Evolutionary conservation across 176 grass and related monocot genomes (phyloP), one percentile per base, ranked within the genome.

Genomic region (Tillandsia leiboldiana): DNA sequence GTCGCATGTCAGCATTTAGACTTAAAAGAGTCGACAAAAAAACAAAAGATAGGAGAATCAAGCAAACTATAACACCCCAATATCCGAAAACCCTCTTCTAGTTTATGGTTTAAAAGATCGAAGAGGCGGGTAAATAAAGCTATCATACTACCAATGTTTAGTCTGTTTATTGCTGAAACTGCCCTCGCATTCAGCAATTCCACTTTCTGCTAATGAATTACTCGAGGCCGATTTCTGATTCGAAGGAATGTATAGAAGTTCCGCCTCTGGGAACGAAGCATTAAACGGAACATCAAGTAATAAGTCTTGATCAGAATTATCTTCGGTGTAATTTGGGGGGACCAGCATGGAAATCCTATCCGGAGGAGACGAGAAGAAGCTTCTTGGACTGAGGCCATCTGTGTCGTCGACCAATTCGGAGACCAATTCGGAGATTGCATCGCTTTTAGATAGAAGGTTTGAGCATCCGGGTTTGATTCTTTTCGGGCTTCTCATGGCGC

Each of bases 231-330:
- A 83, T 54, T 68, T 90, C 67, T 80, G 50, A 51, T 86, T 84
- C 63, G 62, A 86, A 78, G 83, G 83, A 59, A 77, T 77, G 50
- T 70, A 82, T 29, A 96, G 83, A 77, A 96, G 84, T 20, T 91
- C 88, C 51, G 92, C 82, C 74, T 96, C 92, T 51, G 80, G 56
- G n/a, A 83, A 87, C 13, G 79, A 77, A 66, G 82, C 87, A 76
- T 83, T 92, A 53, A 64, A 76, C 73, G 89, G 89, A 68, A 97
- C 72, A 27, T 89, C 79, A 26, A 92, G 73, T 66, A 97, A 72
- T 74, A 97, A 77, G 49, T 90, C 89, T 74, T 97, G 86, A 85
- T 92, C 88, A 53, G 77, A 90, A 70, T 70, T 70, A 8, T 83
- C 73, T 12, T 85, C 74, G 8, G 59, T 70, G 54, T 84, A 85